phyloP scores from a whole-genome alignment of 306 rosid species.

The Potentilla sterilis region DNA sequence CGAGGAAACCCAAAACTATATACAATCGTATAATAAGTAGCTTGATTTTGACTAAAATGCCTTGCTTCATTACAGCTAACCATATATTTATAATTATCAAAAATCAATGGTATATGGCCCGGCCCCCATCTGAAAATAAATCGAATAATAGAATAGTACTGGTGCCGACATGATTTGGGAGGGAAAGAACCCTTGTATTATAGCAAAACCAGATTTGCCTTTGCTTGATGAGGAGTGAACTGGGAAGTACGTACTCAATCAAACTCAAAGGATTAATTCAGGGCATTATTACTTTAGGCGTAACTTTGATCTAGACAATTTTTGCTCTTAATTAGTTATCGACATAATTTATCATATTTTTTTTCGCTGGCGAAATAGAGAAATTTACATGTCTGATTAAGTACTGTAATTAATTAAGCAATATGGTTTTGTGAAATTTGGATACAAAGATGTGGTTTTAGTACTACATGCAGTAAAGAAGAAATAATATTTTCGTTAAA shows the following conservation, averaged over 20 bases:
- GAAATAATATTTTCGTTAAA: neutral
- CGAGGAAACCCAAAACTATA: neutral
- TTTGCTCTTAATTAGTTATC: neutral
- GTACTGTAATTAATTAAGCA: too few relatives aligned
- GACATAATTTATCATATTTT: neutral
- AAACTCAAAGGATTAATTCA: conserved; percentile 5
- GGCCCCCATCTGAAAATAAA: conserved; percentile 7
- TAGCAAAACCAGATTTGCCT: neutral
- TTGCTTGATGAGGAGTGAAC: neutral
- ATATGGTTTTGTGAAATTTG: neutral
- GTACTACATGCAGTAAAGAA: too few relatives aligned
- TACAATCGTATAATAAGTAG: neutral
- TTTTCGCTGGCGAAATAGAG: neutral
- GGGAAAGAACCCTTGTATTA: neutral
- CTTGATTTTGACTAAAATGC: neutral
- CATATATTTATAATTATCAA: neutral
- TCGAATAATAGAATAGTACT: neutral
- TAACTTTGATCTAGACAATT: too few relatives aligned
- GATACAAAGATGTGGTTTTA: neutral
- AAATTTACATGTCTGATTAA: neutral
- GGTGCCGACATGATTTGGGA: neutral
- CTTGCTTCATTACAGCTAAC: neutral
- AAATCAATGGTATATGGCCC: neutral
- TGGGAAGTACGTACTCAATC: neutral
- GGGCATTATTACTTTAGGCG: neutral